phyloP scores from a whole-genome alignment of 768 basidiomycete genomes.

The Multifurca ochricompacta region DNA sequence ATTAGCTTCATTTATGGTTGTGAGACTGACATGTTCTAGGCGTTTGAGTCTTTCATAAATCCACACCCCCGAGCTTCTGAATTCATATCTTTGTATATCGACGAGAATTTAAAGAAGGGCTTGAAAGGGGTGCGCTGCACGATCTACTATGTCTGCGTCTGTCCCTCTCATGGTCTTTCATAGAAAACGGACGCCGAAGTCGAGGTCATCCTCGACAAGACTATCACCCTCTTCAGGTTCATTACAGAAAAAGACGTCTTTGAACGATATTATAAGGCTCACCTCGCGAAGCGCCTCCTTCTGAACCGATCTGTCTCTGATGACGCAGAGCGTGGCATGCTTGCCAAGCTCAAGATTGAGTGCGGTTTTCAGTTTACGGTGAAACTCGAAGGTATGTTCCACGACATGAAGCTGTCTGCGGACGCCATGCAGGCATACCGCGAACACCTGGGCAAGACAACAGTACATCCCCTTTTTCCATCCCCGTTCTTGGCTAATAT shows the following conservation, averaged over 20 bases:
- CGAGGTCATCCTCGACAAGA: constrained; percentile 85
- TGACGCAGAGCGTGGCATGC: constrained; percentile 96
- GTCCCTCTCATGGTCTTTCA: constrained; percentile 6
- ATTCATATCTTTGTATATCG: constrained; percentile 93
- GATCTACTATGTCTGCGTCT: neutral
- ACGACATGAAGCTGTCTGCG: constrained; percentile 84
- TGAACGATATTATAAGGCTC: constrained; percentile 94
- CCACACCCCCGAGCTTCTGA: constrained; percentile 81
- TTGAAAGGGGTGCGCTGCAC: constrained; percentile 72
- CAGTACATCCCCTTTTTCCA: constrained; percentile 38
- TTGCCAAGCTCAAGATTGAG: constrained; percentile 94
- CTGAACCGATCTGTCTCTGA: constrained; percentile 86
- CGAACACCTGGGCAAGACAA: constrained; percentile 45
- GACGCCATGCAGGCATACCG: constrained; percentile 78
- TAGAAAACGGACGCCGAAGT: constrained; percentile 96
- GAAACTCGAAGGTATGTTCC: constrained; percentile 98
- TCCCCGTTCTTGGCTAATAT: neutral
- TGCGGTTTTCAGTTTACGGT: constrained; percentile 96
- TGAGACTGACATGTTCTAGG: constrained; percentile 39
- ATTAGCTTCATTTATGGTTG: neutral
- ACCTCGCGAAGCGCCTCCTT: constrained; percentile 89
- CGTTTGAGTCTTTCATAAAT: constrained; percentile 90
- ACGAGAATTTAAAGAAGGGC: constrained; percentile 91
- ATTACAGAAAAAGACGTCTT: constrained; percentile 95
- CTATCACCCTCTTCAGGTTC: constrained; percentile 92